These are phyloP conservation scores for Cladosporium austrohemisphaericum DNA, from an alignment of 2,329 filamentous ascomycete species.

Conservation along the genomic window DNA sequence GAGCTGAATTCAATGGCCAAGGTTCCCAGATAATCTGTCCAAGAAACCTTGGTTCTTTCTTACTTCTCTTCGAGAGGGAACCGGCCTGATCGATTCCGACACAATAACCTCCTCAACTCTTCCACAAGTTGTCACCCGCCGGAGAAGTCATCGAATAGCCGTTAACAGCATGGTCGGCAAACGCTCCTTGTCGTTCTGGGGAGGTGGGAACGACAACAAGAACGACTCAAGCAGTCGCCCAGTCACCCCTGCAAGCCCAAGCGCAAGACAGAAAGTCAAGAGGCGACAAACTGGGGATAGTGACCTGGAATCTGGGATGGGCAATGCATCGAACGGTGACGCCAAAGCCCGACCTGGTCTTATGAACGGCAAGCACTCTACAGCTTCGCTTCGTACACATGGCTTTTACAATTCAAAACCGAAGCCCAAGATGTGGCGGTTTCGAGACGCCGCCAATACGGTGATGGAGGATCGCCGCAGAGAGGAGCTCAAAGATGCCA, in stretches of 20 bases:
- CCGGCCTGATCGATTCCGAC: too few relatives aligned
- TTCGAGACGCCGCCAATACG: conserved; percentile 47
- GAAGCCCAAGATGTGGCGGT: conserved; percentile 36
- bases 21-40: conserved; percentile 2
- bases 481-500: conserved; percentile 47
- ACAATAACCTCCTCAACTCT: too few relatives aligned
- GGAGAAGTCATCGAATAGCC: background rate
- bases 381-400: conserved; percentile 2
- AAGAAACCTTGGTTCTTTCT: conserved; percentile 7
- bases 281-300: background rate
- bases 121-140: too few relatives aligned
- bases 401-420: conserved; percentile 16
- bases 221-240: background rate
- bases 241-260: conserved; percentile 3
- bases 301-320: conserved; percentile 9
- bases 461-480: conserved; percentile 45
- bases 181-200: conserved; percentile 19
- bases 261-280: background rate
- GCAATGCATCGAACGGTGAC: conserved; percentile 7
- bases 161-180: conserved; percentile 29
- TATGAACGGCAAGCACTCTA: conserved; percentile 7
- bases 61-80: background rate
- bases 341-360: conserved; percentile 7
- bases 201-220: conserved; percentile 5
- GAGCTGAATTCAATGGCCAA: background rate